Base-by-base conservation (phyloP, 345 rosid species). In the Acer campestre region DNA sequence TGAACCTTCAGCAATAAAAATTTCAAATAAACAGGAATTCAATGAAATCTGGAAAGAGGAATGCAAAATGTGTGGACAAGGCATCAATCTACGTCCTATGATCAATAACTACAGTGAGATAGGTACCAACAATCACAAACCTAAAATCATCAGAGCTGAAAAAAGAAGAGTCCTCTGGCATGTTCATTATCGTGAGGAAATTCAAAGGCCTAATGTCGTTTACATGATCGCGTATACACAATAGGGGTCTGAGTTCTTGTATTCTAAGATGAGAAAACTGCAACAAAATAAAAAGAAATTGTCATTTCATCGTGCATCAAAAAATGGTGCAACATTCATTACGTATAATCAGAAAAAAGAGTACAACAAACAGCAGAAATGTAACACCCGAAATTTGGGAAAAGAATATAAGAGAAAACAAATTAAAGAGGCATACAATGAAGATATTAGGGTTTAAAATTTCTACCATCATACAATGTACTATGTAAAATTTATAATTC, bases 141-240 rank as follows among this genome's bases (percentile, higher is more conserved):
- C 97, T 92, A 87, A 96, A 96, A 78, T 81, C 70, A 83, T 92
- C 90, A 9, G 99, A 90, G 82, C 85, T 81, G 83, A 94, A 96
- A 88, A 81, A 89, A 4, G 89, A 74, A 12, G 89, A 78, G 40
- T 91, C 87, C 55, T 91, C 91, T 12, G 93, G 86, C 89, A 84
- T 79, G 79, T 84, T 86, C 92, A 91, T 86, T 71, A 92, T 79
- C 79, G 38, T 22, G 22, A 91, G 79, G 79, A 96, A 85, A 89
- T 94, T 88, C 66, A 94, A 56, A 79, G 94, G 97, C 80, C 74
- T 66, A 59, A 91, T 85, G 75, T 92, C 91, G 56, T 78, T 80
- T 67, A 85, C 79, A 7, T 59, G 46, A 73, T 84, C 82, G 55
- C 70, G 77, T 53, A 90, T 62, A 66, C 77, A 73, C 44, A 96